Conservation (phyloP, 1,139 yeast genomes). For the Lodderomyces pseudojiufengensis region DNA sequence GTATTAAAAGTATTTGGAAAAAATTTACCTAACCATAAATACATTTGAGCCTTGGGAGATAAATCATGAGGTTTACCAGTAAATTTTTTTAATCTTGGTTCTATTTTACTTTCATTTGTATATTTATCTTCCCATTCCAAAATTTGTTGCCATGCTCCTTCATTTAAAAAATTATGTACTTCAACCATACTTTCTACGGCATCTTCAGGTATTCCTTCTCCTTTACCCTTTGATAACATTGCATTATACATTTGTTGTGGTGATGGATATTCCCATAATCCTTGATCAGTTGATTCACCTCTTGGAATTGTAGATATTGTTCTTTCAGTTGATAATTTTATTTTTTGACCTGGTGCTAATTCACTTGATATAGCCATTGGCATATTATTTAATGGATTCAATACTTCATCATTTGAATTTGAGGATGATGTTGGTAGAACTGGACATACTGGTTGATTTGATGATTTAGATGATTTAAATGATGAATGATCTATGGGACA, state of each 20-base stretch:
- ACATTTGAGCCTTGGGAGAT: conserved; percentile 82
- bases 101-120: conserved; percentile 47
- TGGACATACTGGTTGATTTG: conserved; percentile 11
- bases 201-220: conserved; percentile 82
- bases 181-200: conserved; percentile 97
- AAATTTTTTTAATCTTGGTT: conserved; percentile 79
- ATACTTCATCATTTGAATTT: conserved; percentile 22
- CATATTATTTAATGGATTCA: conserved; percentile 87
- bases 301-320: conserved; percentile 84
- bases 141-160: conserved; percentile 97
- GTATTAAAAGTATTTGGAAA: conserved; percentile 73
- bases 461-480: conserved; percentile 6
- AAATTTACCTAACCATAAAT: conserved; percentile 59
- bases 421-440: conserved; percentile 5
- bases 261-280: conserved; percentile 97
- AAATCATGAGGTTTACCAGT: conserved; percentile 89
- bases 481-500: conserved; percentile 35
- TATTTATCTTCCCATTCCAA: conserved; percentile 78
- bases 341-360: conserved; percentile 75
- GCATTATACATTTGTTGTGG: conserved; percentile 99
- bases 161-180: conserved; percentile 93
- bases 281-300: conserved; percentile 61
- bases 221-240: conserved; percentile 90
- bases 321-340: conserved; percentile 76
- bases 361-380: conserved; percentile 66